A percentile compares a stretch with the other conserved stretches of the same genome.
phyloP scores from a whole-genome alignment of 163 green algal species.

The Volvox carteri region DNA sequence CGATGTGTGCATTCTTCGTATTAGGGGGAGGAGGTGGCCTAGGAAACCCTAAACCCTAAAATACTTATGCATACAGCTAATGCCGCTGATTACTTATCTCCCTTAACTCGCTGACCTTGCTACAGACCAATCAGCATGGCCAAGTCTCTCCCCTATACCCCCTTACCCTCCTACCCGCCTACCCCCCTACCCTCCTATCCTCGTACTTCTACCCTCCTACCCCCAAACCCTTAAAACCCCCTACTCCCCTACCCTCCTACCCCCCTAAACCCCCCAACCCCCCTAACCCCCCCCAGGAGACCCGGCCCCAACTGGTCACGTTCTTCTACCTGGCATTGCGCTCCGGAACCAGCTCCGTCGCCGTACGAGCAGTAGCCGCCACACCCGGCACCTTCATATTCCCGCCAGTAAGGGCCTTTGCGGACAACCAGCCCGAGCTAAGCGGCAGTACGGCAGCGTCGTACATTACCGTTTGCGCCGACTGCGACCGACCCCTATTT shows the following conservation, averaged over 20 bases:
- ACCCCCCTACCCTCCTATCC: neutral
- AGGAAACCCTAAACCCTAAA: neutral
- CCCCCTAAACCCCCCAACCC: neutral
- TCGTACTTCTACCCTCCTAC: neutral
- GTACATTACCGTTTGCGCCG: conserved; percentile 25
- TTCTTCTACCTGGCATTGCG: conserved; percentile 60
- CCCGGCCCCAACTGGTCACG: conserved; percentile 60
- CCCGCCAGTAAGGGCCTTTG: conserved; percentile 70
- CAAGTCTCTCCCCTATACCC: neutral
- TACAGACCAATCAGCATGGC: no score
- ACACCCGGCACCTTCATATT: conserved; percentile 69
- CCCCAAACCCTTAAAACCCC: neutral
- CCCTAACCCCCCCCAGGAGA: conserved; percentile 58
- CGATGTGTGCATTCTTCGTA: neutral
- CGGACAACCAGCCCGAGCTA: conserved; percentile 70
- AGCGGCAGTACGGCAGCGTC: conserved; percentile 45
- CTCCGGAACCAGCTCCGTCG: conserved; percentile 66
- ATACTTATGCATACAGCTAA: no score
- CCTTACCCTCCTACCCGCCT: neutral
- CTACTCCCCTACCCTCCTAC: neutral
- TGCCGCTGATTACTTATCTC: no score
- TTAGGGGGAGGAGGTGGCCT: neutral
- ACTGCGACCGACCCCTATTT: neutral
- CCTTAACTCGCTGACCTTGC: neutral
- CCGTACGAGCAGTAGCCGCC: conserved; percentile 72